A percentile compares a stretch with the other conserved stretches of the same genome.
These are phyloP conservation scores for Pichia sp. DNA, from an alignment of 1,139 yeast species.

Conservation along the genomic window DNA sequence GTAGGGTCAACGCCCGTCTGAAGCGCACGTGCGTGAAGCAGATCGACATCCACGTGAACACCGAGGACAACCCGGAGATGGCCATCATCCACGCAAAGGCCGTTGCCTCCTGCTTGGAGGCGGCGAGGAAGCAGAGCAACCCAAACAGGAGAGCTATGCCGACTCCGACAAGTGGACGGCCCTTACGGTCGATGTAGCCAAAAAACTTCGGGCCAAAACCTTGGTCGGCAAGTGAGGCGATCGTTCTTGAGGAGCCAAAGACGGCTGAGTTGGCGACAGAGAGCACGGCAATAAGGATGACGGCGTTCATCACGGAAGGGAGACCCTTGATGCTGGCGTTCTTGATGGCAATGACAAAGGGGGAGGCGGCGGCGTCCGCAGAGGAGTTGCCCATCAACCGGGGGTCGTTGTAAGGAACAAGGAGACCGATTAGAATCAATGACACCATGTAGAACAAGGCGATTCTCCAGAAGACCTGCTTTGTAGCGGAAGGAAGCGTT, in stretches of 20 bases:
- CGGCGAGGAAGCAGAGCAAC: conserved; percentile 66
- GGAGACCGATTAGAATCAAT: conserved; percentile 50
- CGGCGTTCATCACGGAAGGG: conserved; percentile 61
- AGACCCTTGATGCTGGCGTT: conserved; percentile 44
- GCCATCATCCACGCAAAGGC: conserved; percentile 80
- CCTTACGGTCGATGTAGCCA: conserved; percentile 64
- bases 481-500: conserved; percentile 60
- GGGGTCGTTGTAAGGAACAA: conserved; percentile 51
- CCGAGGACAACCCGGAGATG: conserved; percentile 71
- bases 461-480: conserved; percentile 68
- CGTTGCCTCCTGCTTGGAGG: conserved; percentile 53
- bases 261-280: conserved; percentile 72
- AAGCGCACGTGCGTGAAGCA: conserved; percentile 70
- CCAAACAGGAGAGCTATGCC: conserved; percentile 53
- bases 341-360: conserved; percentile 49
- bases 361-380: conserved; percentile 42
- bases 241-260: conserved; percentile 71
- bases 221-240: conserved; percentile 73
- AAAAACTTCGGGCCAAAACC: conserved; percentile 72
- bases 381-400: conserved; percentile 41
- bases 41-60: conserved; percentile 78
- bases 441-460: conserved; percentile 55
- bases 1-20: conserved; percentile 62
- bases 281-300: conserved; percentile 58
- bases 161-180: conserved; percentile 67